Base-by-base conservation (phyloP, 192 early-diverging fungal species). In the Tieghemiomyces parasiticus region DNA sequence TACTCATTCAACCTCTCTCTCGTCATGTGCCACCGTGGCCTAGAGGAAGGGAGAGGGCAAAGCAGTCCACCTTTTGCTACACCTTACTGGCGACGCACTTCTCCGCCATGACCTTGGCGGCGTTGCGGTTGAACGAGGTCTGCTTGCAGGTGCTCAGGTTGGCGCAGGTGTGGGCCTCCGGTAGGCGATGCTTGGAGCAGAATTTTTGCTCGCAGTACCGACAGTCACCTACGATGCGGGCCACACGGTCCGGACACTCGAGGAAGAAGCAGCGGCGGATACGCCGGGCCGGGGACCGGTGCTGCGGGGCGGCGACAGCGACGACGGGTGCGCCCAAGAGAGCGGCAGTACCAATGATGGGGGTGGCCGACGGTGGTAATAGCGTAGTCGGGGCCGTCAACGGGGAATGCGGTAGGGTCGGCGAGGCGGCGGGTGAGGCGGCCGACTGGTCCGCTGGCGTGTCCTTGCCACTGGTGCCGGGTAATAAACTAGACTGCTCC, bases 1-100 rank as follows among this genome's bases (percentile, higher is more conserved):
- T n/a, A n/a, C n/a, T n/a, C n/a, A n/a, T n/a, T n/a, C n/a, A n/a
- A n/a, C n/a, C n/a, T n/a, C n/a, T n/a, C n/a, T n/a, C n/a, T n/a
- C n/a, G n/a, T n/a, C n/a, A n/a, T n/a, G n/a, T n/a, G n/a, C n/a
- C n/a, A n/a, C n/a, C n/a, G n/a, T n/a, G n/a, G n/a, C n/a, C n/a
- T n/a, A n/a, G n/a, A n/a, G n/a, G n/a, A n/a, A n/a, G n/a, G n/a
- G n/a, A n/a, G n/a, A n/a, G n/a, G n/a, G n/a, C n/a, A n/a, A n/a
- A n/a, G n/a, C n/a, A n/a, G n/a, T n/a, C n/a, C n/a, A n/a, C n/a
- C n/a, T n/a, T n/a, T n/a, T n/a, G n/a, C 51, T 72, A 85, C 16
- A 88, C 81, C 72, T 88, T 88, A 38, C 72, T 71, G 28, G 78
- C 85, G 9, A 86, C 81, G 59, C 81, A 84, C 68, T 82, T 83